A percentile compares a stretch with the other conserved stretches of the same genome.
Evolutionary conservation across 345 rosid species (phyloP).

Genomic region (Cardamine resedifolia): DNA sequence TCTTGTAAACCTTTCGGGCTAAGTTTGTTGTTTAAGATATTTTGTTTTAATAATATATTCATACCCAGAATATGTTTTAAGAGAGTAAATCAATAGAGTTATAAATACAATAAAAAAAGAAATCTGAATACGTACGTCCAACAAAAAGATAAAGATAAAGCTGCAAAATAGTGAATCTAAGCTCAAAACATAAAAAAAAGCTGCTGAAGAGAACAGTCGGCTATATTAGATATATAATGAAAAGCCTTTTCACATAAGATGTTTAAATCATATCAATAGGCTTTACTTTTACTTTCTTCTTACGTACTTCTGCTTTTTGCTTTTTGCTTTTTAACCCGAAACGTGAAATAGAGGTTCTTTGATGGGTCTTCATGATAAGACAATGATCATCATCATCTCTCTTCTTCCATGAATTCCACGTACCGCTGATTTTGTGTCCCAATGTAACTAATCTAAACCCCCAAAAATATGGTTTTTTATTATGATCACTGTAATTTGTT

Average conservation of each 20-base stretch:
- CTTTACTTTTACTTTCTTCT: slow-evolving; percentile 16
- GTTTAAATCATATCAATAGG: slow-evolving; percentile 16
- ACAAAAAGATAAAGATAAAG: slow-evolving; percentile 30
- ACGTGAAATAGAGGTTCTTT: slow-evolving; percentile 23
- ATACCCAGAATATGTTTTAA: background rate
- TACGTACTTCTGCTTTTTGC: slow-evolving; percentile 10
- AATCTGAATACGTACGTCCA: background rate
- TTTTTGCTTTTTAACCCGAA: slow-evolving; percentile 24
- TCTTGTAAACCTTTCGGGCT: too few relatives aligned
- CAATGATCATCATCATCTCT: slow-evolving; percentile 38
- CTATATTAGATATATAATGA: slow-evolving; percentile 10
- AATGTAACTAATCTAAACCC: background rate
- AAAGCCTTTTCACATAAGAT: slow-evolving; percentile 11
- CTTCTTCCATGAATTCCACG: slow-evolving; percentile 23
- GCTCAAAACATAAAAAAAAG: slow-evolving; percentile 31
- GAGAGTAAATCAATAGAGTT: slow-evolving; percentile 7
- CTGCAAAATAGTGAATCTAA: slow-evolving; percentile 35
- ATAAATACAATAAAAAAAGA: slow-evolving; percentile 5
- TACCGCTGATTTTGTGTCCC: slow-evolving; percentile 1
- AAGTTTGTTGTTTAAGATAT: too few relatives aligned
- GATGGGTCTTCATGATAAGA: slow-evolving; percentile 41
- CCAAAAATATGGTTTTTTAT: background rate
- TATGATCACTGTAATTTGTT: background rate
- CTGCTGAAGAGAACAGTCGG: slow-evolving; percentile 29
- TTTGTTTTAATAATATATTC: too few relatives aligned